Conservation (phyloP, 2,329 filamentous ascomycete genomes). For the Hypocrella siamensis region DNA sequence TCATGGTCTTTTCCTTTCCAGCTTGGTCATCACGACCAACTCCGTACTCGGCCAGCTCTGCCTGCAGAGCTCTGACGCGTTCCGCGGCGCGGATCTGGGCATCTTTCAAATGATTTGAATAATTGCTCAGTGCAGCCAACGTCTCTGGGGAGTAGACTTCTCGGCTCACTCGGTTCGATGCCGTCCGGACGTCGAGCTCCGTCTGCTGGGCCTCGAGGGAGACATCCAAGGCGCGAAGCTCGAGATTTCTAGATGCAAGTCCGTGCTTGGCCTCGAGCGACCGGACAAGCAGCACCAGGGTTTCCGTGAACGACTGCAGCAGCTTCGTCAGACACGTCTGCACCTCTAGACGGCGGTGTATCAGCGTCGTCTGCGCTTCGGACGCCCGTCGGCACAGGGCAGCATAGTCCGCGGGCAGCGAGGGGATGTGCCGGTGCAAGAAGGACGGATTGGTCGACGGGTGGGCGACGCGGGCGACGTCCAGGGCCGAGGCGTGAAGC, state of each 20-base stretch:
- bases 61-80: slow-evolving; percentile 21
- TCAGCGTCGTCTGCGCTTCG: slow-evolving; percentile 16
- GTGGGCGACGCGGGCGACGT: slow-evolving; percentile 30
- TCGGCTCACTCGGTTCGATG: slow-evolving; percentile 17
- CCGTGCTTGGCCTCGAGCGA: slow-evolving; percentile 40
- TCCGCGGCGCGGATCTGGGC: slow-evolving; percentile 29
- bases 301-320: slow-evolving; percentile 22
- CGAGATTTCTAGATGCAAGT: slow-evolving; percentile 31
- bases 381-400: slow-evolving; percentile 19
- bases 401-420: slow-evolving; percentile 24
- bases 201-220: slow-evolving; percentile 26
- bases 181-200: slow-evolving; percentile 19
- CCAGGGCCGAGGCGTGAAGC: slow-evolving; percentile 32
- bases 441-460: slow-evolving; percentile 37
- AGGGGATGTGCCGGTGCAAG: slow-evolving; percentile 40
- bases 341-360: slow-evolving; percentile 21
- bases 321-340: slow-evolving; percentile 21
- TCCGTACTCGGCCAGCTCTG: slow-evolving; percentile 33
- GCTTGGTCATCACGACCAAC: slow-evolving; percentile 20
- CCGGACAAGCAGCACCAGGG: slow-evolving; percentile 27
- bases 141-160: slow-evolving; percentile 31
- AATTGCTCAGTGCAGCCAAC: slow-evolving; percentile 26
- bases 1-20: slow-evolving; percentile 31
- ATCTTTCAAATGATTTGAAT: slow-evolving; percentile 32
- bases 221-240: slow-evolving; percentile 31